These are phyloP conservation scores for Trichoderma atrobrunneum DNA, from an alignment of 2,329 filamentous ascomycete species.

Conservation along the genomic window DNA sequence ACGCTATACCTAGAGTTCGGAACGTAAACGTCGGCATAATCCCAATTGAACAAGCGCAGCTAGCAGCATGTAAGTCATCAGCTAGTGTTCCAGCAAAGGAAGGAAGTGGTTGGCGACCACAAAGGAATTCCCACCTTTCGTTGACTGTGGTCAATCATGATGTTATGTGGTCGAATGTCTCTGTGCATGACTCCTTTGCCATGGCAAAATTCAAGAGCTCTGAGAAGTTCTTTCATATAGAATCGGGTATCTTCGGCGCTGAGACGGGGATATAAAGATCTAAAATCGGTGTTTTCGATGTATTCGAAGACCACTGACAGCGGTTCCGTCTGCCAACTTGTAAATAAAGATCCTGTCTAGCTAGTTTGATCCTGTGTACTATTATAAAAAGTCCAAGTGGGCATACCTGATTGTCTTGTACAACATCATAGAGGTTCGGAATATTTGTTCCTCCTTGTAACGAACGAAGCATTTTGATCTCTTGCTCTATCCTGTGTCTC, in stretches of 20 bases:
- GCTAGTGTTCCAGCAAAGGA: neutral
- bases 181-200: slow-evolving; percentile 99
- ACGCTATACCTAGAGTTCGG: slow-evolving; percentile 98
- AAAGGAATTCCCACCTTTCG: slow-evolving; percentile 62
- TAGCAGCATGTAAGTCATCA: slow-evolving; percentile 35
- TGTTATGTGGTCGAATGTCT: slow-evolving; percentile 99
- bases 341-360: neutral
- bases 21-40: slow-evolving; percentile 97
- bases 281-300: slow-evolving; percentile 98
- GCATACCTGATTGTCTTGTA: slow-evolving; percentile 81
- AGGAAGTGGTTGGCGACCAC: neutral
- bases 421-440: slow-evolving; percentile 89
- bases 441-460: slow-evolving; percentile 95
- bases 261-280: slow-evolving; percentile 95
- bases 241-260: slow-evolving; percentile 94
- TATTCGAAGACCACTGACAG: slow-evolving; percentile 97
- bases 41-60: slow-evolving; percentile 98
- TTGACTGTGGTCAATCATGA: slow-evolving; percentile 99
- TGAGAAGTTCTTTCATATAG: slow-evolving; percentile 95
- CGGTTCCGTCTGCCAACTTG: slow-evolving; percentile 75
- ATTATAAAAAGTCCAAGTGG: neutral
- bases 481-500: slow-evolving; percentile 99
- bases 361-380: neutral
- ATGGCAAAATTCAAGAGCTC: slow-evolving; percentile 96
- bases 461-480: slow-evolving; percentile 99